phyloP scores from a whole-genome alignment of 2,329 filamentous ascomycete species.

The Zarea fungicola region DNA sequence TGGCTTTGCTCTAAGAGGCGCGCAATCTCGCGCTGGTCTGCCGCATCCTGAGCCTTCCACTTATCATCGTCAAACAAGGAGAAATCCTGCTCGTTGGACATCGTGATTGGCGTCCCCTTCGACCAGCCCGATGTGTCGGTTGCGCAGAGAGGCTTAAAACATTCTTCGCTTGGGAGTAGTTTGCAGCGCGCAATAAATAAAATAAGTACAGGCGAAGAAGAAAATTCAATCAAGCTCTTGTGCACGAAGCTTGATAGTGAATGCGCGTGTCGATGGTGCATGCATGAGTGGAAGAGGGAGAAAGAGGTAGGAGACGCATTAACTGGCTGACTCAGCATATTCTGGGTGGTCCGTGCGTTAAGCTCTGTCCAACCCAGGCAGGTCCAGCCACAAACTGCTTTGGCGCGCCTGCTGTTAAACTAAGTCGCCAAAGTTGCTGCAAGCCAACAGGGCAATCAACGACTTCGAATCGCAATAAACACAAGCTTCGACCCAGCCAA shows the following conservation, averaged over 20 bases:
- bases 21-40: conserved; percentile 45
- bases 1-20: conserved; percentile 39
- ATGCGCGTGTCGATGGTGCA: background rate
- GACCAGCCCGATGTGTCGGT: background rate
- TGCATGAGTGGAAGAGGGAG: background rate
- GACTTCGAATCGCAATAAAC: conserved; percentile 1
- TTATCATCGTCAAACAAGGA: conserved; percentile 30
- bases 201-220: too few species aligned
- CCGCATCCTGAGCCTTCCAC: conserved; percentile 40
- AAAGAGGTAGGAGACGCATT: too few species aligned
- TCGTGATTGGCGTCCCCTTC: conserved; percentile 18
- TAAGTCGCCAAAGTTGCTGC: conserved; percentile 1
- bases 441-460: background rate
- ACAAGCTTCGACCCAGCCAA: background rate
- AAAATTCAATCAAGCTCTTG: background rate
- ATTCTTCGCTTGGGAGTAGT: background rate
- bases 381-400: too few species aligned
- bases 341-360: too few species aligned
- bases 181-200: background rate
- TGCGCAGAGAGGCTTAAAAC: background rate
- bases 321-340: too few species aligned
- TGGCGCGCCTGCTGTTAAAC: too few species aligned
- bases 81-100: conserved; percentile 30
- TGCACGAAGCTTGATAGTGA: background rate
- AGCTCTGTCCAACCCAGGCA: too few species aligned